Base-by-base conservation (phyloP, 768 basidiomycete genomes). In the Collybia sordida region DNA sequence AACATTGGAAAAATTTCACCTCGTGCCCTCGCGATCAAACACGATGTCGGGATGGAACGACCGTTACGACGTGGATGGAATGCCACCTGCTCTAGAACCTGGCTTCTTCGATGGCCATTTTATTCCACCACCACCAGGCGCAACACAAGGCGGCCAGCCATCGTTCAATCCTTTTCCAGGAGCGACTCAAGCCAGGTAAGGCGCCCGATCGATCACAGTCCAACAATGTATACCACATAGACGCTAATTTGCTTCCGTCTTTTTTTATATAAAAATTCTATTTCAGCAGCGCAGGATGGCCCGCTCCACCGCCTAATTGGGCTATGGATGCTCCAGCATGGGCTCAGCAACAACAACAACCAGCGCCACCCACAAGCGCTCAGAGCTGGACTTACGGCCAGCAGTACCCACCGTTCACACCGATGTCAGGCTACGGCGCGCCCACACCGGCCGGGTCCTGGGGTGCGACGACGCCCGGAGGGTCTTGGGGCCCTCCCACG, bases 71-170 rank as follows among this genome's bases (percentile, higher is more conserved):
- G 31, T 11, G 31, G 31, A 31, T 31, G 31, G 31, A 11, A 67
- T 67, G 62, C 66, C 66, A 6, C 48, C 53, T 35, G 49, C 55
- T 3, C 40, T 63, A 6, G 65, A 64, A 18, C 17, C 47, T 19
- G 47, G 51, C n/a, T 14, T 43, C 6, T 19, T 23, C 8, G 34
- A 42, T 7, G 53, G 55, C 6, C 48, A 53, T 1, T 64, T 69
- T 37, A 66, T 67, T 3, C 67, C 72, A 1, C 68, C 72, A 4
- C 69, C 70, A 0, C 57, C 61, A 6, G 69, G 68, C n/a, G 64
- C 64, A 21, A 59, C 60, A 14, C 55, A 63, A 11, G 68, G 67
- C 1, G 70, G 67, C 3, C 63, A 68, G 45, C 66, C 69, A 35
- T 50, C 47, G 5, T 55, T 53, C 42, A 54, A 59, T 41, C 53